Conservation (phyloP, 2,329 filamentous ascomycete species). For the Fusarium siculi region DNA sequence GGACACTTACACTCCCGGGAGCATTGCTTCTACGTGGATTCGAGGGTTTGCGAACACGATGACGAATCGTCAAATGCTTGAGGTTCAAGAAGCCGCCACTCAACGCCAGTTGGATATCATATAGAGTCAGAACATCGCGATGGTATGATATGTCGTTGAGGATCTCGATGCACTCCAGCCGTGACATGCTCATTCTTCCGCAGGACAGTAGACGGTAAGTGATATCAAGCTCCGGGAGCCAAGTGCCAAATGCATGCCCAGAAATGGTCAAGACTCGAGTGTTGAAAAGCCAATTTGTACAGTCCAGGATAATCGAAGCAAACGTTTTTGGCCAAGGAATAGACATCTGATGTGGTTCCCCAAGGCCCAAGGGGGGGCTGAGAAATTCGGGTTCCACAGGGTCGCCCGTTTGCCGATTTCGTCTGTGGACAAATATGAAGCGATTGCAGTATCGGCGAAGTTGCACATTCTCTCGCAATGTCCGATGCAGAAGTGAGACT, state of each 20-base stretch:
- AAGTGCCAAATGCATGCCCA: not conserved
- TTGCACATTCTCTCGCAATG: not conserved
- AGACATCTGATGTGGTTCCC: not conserved
- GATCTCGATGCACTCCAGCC: not conserved
- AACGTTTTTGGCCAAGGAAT: not conserved
- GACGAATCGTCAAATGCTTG: not conserved
- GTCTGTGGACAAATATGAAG: not conserved
- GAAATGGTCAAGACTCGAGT: not conserved
- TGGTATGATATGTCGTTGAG: not conserved
- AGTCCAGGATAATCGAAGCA: not conserved
- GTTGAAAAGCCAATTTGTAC: not conserved
- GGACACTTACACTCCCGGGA: not conserved
- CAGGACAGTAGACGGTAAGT: not conserved
- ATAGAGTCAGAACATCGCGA: not conserved
- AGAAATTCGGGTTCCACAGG: not conserved
- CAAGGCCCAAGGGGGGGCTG: not conserved
- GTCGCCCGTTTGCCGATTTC: not conserved
- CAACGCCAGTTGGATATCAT: not conserved
- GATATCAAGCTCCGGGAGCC: not conserved
- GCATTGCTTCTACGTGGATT: accelerated
- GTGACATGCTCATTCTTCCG: not conserved
- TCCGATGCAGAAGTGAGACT: not conserved
- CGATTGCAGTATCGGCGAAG: not conserved
- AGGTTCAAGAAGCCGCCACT: not conserved
- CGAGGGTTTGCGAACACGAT: no score